Evolutionary conservation across 495 filamentous ascomycete genomes (phyloP), one percentile per base, ranked within the genome.

Genomic region (Hypoxylon crocopeplum): DNA sequence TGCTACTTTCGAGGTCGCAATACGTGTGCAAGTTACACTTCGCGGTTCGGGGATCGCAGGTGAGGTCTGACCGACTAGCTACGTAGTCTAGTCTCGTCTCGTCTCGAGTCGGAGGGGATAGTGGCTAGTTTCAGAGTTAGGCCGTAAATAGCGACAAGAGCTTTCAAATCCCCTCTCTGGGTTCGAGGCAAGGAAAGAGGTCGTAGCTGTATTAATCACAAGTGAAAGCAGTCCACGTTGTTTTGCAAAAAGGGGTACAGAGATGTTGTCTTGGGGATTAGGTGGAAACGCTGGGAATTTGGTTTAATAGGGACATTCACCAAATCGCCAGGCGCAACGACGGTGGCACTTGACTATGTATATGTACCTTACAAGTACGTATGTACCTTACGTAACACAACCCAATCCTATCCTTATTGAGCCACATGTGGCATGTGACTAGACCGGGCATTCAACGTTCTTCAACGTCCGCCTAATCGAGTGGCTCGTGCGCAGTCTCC

Each of bases 401-500:
- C n/a, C n/a, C n/a, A n/a, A n/a, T n/a, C n/a, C n/a, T n/a, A n/a
- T n/a, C n/a, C n/a, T n/a, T n/a, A n/a, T n/a, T n/a, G n/a, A n/a
- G 59, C 59, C 59, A 57, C 41, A 57, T 30, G 53, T 48, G 42
- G 48, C 60, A 54, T 64, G 54, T 59, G 60, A 58, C 53, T 50
- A 49, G n/a, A n/a, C n/a, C n/a, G n/a, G n/a, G n/a, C n/a, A n/a
- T n/a, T n/a, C n/a, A n/a, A n/a, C n/a, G n/a, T n/a, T n/a, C n/a
- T n/a, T n/a, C n/a, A n/a, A n/a, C n/a, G n/a, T n/a, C n/a, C n/a
- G n/a, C n/a, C n/a, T n/a, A n/a, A n/a, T 22, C 17, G 16, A 20
- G 3, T 60, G 48, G 56, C 39, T 45, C 36, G 29, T 48, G 50
- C 46, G 20, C 7, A 29, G 3, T 5, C 11, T 39, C 25, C 19